Base-by-base conservation (phyloP, 2,329 filamentous ascomycete species). In the Xylaria polymorpha region DNA sequence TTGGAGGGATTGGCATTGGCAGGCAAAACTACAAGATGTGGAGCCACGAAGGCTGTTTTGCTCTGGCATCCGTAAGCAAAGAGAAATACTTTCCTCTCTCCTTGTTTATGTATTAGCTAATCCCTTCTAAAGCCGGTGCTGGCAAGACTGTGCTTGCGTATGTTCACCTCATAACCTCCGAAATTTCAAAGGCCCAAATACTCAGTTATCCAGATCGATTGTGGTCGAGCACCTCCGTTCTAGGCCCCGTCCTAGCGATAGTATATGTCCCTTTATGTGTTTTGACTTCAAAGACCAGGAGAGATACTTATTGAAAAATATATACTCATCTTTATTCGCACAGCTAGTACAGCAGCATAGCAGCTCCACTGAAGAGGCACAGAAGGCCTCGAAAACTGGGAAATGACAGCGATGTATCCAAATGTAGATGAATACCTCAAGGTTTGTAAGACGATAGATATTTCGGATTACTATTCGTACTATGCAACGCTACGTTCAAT, bases 91-190 rank as follows among this genome's bases (percentile, higher is more conserved):
- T 50, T 29, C 29, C 8, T n/a, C 48, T 46, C 12, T 61, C 29
- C 8, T 41, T 22, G 29, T 15, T 37, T 39, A 46, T 8, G n/a
- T 4, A 39, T 43, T 35, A 29, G 35, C 58, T 44, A 41, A 51
- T 50, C 43, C 1, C 8, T 61, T 39, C 41, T 1, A 48, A 43
- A 66, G 64, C 29, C 29, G 64, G 64, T 48, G 64, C 64, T 39
- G 64, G 64, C 18, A 66, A 66, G 48, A 66, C 64, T 25, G 64
- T 66, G 5, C 57, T 66, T 56, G 64, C 64, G 64, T 66, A 56
- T 56, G 64, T 56, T 25, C 20, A 32, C 64, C 29, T 39, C 12
- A 37, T 50, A 25, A 48, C 48, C 41, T 25, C 37, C 15, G 18
- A 35, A 50, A 55, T 22, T 8, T 25, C 22, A 25, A 37, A 15